Base-by-base conservation (phyloP, 495 filamentous ascomycete species). In the Lasiosphaeria hispida region DNA sequence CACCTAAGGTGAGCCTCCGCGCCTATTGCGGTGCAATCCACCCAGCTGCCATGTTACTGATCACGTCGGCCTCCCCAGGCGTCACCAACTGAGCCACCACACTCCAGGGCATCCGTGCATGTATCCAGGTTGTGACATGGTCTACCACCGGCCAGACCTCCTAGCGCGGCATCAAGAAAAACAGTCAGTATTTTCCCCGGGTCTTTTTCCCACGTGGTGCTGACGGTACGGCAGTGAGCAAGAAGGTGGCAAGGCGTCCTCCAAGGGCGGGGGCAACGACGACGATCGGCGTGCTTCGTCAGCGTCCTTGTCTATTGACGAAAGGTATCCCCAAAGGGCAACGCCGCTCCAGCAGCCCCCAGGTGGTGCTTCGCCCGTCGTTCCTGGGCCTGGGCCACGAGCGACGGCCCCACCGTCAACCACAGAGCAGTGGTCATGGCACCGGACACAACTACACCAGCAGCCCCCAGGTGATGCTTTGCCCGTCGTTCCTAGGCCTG, bases 11-110 rank as follows among this genome's bases (percentile, higher is more conserved):
- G 75, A 71, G 75, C 23, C 23, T 30, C 23, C 23, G 23, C 23
- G 23, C 23, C 23, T 30, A 30, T 30, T 5, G 23, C 23, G 23
- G 23, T 30, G 23, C 23, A 5, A 30, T 30, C 8, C n/a, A 3
- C 4, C 33, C 48, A 37, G 10, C 40, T 30, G 35, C 8, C 34
- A 33, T 10, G 13, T 15, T 19, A 7, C 4, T 15, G 17, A 17
- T 0, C 35, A 55, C 39, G 53, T 60, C 15, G 1, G 36, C 17
- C 55, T 48, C 43, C n/a, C 23, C 52, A 91, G 91, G 71, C 90
- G 91, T 48, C 91, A 96, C 74, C 88, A 95, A 70, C 74, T 92
- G 48, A 92, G 92, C 69, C 91, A 96, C 75, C 85, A 86, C 64
- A 81, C 84, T 57, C 85, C 89, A 34, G 76, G 83, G 10, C 87